Evolutionary conservation across 352 stramenopile species (phyloP), one percentile per base, ranked within the genome.

Genomic region (Blastocystis sp.): DNA sequence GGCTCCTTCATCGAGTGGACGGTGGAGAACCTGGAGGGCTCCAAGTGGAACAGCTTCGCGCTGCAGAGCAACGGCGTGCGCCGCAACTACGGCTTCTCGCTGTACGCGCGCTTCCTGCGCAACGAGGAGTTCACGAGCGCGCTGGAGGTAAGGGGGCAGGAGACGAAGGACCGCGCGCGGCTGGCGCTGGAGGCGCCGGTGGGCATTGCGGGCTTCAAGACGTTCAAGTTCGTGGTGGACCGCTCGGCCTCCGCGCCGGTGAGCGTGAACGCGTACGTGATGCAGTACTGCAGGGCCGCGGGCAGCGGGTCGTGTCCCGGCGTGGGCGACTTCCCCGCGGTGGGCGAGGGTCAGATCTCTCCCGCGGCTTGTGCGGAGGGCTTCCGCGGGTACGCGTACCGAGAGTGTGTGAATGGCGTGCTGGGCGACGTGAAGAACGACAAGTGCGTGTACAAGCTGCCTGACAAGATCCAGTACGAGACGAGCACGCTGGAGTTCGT

Each of bases 341-440:
- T 87, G 45, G 52, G 14, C 4, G 76, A 87, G 43, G 76, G 76
- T 1, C 17, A 87, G n/a, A 76, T 76, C 42, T 76, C 61, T 1
- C 64, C n/a, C n/a, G n/a, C n/a, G n/a, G n/a, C n/a, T n/a, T 87
- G 76, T 45, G 14, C 38, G 1, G 76, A 70, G 21, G 76, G 76
- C 17, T 87, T 45, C 45, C 61, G 42, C 34, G 76, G 76, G 10
- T 87, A 87, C n/a, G 11, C 64, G 14, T 87, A 87, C 54, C 38
- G 76, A 70, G 61, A 10, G 2, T 87, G 76, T 34, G 17, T 21
- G 17, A 76, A 76, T 14, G 61, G 61, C 21, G 38, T 62, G 64
- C 14, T 87, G 64, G 61, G 76, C 34, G 64, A 87, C 7, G n/a
- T 87, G 10, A 38, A 71, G 52, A 74, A 14, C 10, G 54, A 87